Conservation (phyloP, 108 stramenopile species). For the Stephanodiscus triporus region DNA sequence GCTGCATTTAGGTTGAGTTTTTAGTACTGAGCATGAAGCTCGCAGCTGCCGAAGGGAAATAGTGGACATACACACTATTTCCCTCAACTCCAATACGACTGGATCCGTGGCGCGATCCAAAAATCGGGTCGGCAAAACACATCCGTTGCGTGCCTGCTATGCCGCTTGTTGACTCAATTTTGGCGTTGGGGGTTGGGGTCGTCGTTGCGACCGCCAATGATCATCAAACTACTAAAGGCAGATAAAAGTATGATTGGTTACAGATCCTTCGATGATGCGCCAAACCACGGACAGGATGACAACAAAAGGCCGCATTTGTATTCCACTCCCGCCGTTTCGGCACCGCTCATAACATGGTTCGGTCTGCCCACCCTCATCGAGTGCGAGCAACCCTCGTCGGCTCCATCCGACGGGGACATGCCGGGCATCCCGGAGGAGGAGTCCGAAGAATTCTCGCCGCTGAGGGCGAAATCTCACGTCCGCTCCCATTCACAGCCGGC, state of each 20-base stretch:
- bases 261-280: background rate
- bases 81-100: no score
- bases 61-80: no score
- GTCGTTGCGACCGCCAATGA: no score
- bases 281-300: background rate
- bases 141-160: no score
- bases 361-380: conserved; percentile 51
- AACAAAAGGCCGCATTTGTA: conserved; percentile 30
- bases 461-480: background rate
- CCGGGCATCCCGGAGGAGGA: background rate
- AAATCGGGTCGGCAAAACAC: no score
- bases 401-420: background rate
- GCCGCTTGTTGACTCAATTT: no score
- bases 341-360: conserved; percentile 42
- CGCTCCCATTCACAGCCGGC: conserved; percentile 10
- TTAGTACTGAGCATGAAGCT: no score
- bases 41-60: no score
- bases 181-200: no score
- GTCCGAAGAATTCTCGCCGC: background rate
- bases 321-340: conserved; percentile 26
- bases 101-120: no score
- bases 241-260: background rate
- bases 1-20: no score
- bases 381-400: conserved; percentile 16
- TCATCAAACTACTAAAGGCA: no score